phyloP scores from a whole-genome alignment of 179 eudicot species.

The Beta macrorhiza region DNA sequence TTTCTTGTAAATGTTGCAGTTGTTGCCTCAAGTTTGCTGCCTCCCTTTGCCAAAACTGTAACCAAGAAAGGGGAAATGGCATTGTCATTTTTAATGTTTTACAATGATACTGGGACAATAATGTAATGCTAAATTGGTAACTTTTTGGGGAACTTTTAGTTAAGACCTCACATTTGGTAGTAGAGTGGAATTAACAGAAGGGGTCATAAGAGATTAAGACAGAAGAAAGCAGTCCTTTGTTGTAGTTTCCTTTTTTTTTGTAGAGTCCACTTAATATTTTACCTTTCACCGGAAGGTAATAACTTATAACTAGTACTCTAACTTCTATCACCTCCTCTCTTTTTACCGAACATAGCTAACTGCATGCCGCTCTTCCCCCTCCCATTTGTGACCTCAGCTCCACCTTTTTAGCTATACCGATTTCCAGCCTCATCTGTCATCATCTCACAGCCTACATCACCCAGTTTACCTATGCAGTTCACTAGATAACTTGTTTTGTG shows the following conservation, averaged over 20 bases:
- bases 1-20: conserved; percentile 61
- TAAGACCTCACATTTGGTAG: not conserved
- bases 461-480: not conserved
- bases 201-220: not conserved
- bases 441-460: not conserved
- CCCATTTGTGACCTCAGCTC: not conserved
- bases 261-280: not conserved
- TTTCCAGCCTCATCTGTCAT: not conserved
- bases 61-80: conserved; percentile 14
- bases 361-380: not conserved
- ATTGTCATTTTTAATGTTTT: not conserved
- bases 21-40: conserved; percentile 66
- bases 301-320: not conserved
- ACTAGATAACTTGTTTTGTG: not conserved
- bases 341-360: not conserved
- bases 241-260: not conserved
- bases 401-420: not conserved
- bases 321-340: not conserved
- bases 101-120: not conserved
- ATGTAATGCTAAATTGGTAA: not conserved
- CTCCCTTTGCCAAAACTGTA: conserved; percentile 78
- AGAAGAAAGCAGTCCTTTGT: not conserved
- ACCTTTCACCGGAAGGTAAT: not conserved
- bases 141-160: not conserved
- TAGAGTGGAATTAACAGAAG: not conserved